phyloP scores from a whole-genome alignment of 371 early-diverging fungal species.

The Zychaea mexicana region DNA sequence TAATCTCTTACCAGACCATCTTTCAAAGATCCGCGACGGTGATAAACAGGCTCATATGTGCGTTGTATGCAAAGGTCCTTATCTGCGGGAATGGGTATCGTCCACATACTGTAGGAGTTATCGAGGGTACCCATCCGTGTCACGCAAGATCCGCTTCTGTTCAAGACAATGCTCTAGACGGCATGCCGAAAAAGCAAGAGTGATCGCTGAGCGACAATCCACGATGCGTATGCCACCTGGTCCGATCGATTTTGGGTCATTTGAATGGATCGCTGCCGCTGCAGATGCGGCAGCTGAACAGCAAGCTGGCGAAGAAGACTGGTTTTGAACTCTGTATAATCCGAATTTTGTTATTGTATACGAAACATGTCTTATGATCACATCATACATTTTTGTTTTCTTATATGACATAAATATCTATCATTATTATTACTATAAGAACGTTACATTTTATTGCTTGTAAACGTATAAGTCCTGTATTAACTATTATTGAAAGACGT shows the following conservation, averaged over 20 bases:
- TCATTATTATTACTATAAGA: too few relatives aligned
- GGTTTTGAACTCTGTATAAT: not conserved
- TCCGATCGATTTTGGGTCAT: not conserved
- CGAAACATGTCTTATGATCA: not conserved
- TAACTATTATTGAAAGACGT: slow-evolving; percentile 10
- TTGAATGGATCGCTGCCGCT: not conserved
- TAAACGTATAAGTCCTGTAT: not conserved
- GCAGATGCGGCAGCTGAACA: not conserved
- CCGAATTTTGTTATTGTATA: not conserved
- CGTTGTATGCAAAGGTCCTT: not conserved
- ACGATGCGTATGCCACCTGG: not conserved
- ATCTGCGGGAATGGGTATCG: not conserved
- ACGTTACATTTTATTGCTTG: not conserved
- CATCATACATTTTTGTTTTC: not conserved
- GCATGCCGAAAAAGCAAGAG: not conserved
- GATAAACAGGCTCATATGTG: not conserved
- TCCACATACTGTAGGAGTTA: not conserved
- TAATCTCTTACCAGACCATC: not conserved
- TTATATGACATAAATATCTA: not conserved
- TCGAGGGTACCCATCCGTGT: not conserved
- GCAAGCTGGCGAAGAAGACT: not conserved
- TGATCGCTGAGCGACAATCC: not conserved
- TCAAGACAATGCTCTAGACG: not conserved
- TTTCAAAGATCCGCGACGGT: not conserved
- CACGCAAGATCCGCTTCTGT: not conserved